A percentile compares a stretch with the other conserved stretches of the same genome.
phyloP scores from a whole-genome alignment of 495 filamentous ascomycete genomes.

The Aspergillus olivimuriae region DNA sequence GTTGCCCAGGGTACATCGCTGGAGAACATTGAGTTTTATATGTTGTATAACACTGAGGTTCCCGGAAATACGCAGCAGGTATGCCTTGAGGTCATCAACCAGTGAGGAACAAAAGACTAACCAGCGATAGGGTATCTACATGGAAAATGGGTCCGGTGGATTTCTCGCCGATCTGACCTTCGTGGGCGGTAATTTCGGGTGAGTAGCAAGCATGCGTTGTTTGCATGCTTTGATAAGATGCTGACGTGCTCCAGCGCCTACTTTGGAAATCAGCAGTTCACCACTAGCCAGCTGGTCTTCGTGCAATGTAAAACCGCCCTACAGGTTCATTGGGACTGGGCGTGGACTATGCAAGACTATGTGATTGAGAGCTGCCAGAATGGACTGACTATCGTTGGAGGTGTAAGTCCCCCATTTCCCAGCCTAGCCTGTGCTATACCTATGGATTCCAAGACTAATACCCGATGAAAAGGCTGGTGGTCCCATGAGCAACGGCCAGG shows the following conservation, averaged over 20 bases:
- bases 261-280: neutral
- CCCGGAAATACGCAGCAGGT: neutral
- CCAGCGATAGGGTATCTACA: constrained; percentile 25
- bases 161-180: constrained; percentile 45
- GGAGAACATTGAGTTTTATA: constrained; percentile 46
- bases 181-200: constrained; percentile 35
- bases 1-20: constrained; percentile 34
- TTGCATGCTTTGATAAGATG: neutral
- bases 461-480: neutral
- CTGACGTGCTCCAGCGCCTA: neutral
- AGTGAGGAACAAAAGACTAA: neutral
- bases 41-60: constrained; percentile 17
- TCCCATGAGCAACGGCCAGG: neutral
- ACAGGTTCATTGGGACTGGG: neutral
- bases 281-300: neutral
- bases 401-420: neutral
- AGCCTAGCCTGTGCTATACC: neutral
- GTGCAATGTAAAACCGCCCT: neutral
- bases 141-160: constrained; percentile 6
- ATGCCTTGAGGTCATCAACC: neutral
- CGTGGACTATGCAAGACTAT: neutral
- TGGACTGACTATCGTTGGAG: neutral
- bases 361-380: neutral
- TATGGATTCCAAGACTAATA: neutral
- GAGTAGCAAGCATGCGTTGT: neutral